Percentiles rank a stretch among this genome's conserved stretches.
These are phyloP conservation scores for Prunus mongolica DNA, from an alignment of 306 rosid species.

Conservation along the genomic window DNA sequence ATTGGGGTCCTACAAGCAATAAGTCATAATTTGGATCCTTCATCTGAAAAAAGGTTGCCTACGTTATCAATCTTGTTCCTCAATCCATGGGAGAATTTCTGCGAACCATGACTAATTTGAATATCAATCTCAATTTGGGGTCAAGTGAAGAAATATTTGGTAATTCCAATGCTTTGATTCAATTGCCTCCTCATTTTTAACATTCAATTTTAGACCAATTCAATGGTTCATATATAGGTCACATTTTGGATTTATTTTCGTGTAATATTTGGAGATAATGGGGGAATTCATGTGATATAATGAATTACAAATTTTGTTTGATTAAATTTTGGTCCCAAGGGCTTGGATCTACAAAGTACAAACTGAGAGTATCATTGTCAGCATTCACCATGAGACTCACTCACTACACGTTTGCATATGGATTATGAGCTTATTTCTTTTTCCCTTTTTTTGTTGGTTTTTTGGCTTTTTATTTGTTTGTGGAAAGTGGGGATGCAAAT, in stretches of 20 bases:
- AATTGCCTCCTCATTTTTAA: background rate
- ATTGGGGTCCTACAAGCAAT: background rate
- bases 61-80: constrained; percentile 9
- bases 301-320: background rate
- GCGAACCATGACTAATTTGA: background rate
- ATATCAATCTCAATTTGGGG: background rate
- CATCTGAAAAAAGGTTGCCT: background rate
- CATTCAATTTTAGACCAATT: background rate
- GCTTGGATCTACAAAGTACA: background rate
- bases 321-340: no score
- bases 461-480: background rate
- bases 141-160: background rate
- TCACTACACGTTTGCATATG: background rate
- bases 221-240: background rate
- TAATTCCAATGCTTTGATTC: background rate
- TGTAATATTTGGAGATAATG: background rate
- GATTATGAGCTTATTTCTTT: background rate
- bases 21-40: background rate
- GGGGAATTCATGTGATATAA: background rate
- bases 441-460: background rate
- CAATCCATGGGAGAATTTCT: constrained; percentile 4
- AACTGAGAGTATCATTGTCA: background rate
- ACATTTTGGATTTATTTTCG: background rate
- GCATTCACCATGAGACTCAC: background rate
- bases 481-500: background rate